A percentile compares a stretch with the other conserved stretches of the same genome.
Evolutionary conservation across 2,329 filamentous ascomycete species (phyloP).

Genomic region (Xylaria polymorpha): DNA sequence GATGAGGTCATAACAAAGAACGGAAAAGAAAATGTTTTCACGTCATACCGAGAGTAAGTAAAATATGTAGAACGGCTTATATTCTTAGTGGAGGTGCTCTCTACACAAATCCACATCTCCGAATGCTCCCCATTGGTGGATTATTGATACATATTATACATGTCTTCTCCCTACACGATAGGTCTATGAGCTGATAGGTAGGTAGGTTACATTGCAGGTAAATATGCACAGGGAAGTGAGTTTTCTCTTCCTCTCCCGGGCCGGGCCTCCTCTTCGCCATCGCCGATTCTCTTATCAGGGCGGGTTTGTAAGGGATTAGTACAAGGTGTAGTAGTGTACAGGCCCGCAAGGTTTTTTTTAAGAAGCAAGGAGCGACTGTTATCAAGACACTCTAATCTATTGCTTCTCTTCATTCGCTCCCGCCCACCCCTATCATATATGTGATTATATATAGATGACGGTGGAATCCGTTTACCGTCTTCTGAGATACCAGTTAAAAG

Average conservation of each 20-base stretch:
- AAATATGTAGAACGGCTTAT: not conserved
- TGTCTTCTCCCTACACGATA: constrained; percentile 29
- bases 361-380: not conserved
- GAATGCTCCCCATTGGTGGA: not conserved
- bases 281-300: not conserved
- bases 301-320: not conserved
- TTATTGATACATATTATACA: constrained; percentile 39
- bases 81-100: not conserved
- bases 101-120: not conserved
- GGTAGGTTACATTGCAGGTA: constrained; percentile 28
- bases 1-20: not conserved
- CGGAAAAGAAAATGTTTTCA: not conserved
- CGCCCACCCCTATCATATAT: not conserved
- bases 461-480: constrained; percentile 67
- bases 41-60: not conserved
- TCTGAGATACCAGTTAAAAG: constrained; percentile 94
- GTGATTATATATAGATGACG: constrained; percentile 19
- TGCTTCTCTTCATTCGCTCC: constrained; percentile 11
- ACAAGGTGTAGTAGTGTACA: constrained; percentile 22
- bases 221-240: constrained; percentile 21
- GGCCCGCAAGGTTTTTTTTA: not conserved
- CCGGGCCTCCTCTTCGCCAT: not conserved
- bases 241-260: constrained; percentile 5
- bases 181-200: constrained; percentile 27
- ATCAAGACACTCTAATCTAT: not conserved